A percentile compares a stretch with the other conserved stretches of the same genome.
These are phyloP conservation scores for Hericium erinaceus DNA, from an alignment of 768 basidiomycete genomes.

Conservation along the genomic window DNA sequence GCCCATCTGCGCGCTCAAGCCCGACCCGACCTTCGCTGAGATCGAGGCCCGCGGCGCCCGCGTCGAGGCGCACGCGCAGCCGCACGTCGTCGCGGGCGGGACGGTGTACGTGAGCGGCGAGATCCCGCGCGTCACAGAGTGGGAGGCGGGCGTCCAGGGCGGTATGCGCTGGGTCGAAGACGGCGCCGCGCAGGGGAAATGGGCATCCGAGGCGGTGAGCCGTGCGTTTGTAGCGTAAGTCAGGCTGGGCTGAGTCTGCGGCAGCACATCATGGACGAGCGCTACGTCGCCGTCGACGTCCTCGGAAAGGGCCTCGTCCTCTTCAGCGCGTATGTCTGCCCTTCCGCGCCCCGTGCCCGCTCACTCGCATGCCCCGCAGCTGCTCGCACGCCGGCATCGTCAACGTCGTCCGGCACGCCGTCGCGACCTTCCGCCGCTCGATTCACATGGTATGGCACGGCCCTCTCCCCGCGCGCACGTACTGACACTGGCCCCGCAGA, in stretches of 20 bases:
- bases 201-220: conserved; percentile 46
- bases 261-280: conserved; percentile 75
- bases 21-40: conserved; percentile 64
- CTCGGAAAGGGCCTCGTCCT: conserved; percentile 74
- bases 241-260: not conserved
- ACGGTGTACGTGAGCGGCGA: conserved; percentile 75
- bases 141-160: conserved; percentile 22
- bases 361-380: conserved; percentile 18
- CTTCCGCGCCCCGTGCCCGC: not conserved
- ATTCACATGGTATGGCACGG: conserved; percentile 55
- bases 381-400: conserved; percentile 80
- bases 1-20: conserved; percentile 49
- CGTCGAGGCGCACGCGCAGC: conserved; percentile 45
- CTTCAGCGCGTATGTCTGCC: conserved; percentile 64
- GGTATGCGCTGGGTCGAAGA: conserved; percentile 45
- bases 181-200: conserved; percentile 22
- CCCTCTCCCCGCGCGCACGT: not conserved
- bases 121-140: conserved; percentile 42
- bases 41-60: conserved; percentile 46
- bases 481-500: conserved; percentile 27
- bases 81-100: conserved; percentile 56
- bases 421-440: conserved; percentile 47
- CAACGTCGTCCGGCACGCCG: conserved; percentile 50
- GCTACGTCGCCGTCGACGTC: conserved; percentile 71
- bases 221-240: not conserved